Evolutionary conservation across 2,329 filamentous ascomycete genomes (phyloP), one percentile per base, ranked within the genome.

Genomic region (Alternaria conjuncta): DNA sequence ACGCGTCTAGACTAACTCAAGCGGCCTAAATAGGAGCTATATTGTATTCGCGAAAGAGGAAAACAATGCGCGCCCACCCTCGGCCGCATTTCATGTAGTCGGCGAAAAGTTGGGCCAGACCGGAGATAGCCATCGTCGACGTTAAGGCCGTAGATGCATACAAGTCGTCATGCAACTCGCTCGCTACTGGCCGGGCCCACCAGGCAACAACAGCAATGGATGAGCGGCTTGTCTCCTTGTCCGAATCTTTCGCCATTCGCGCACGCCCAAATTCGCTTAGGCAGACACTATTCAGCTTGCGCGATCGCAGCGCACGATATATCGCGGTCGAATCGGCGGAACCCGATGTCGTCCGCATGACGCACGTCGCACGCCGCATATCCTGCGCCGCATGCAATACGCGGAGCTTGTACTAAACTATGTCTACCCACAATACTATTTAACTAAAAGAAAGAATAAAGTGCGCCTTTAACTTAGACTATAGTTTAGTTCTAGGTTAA

Each of bases 91-190:
- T 41, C 36, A 28, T 25, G 25, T 41, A 13, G 18, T 55, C 47
- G 51, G 50, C 44, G n/a, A 32, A 41, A 61, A 50, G 45, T 44
- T 45, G 54, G 30, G 47, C 36, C 55, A 21, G 28, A 56, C 68
- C 68, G 67, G 69, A 71, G 63, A 65, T 68, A 69, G 23, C 30
- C 20, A 36, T 26, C 61, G 60, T 64, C 66, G 61, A 71, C 64
- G 66, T 69, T 61, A 32, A 41, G n/a, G 30, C 25, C 55, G 55
- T 49, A 41, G 57, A 57, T 60, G 45, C 55, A 45, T 53, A 23
- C 49, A 43, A 51, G 45, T 58, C 13, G 36, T 23, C 20, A 32
- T 43, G 41, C 5, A 21, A 8, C 49, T 57, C 44, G 44, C 25
- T 50, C 43, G 47, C 55, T 55, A 71, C 66, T 69, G 68, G 68